phyloP scores from a whole-genome alignment of 1,284 basidiomycete genomes.

The Ganoderma multipileum region DNA sequence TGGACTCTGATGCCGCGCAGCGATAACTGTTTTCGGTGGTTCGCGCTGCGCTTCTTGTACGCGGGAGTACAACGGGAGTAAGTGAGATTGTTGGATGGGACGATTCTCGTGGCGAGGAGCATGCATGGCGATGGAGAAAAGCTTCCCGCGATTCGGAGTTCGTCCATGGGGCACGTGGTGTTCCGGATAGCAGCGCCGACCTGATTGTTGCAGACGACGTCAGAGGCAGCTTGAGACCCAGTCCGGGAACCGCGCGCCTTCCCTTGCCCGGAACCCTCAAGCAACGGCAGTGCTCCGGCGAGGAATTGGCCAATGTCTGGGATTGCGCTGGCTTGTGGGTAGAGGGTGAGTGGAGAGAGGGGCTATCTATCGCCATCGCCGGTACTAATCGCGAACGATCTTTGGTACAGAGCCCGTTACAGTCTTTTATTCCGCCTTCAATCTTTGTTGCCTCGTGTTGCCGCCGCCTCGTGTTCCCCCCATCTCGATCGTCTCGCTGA shows the following conservation, averaged over 20 bases:
- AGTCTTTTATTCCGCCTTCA: conserved; percentile 21
- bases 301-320: not conserved
- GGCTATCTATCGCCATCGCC: conserved; percentile 31
- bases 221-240: not conserved
- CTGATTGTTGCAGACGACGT: not conserved
- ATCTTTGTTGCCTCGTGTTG: conserved; percentile 31
- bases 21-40: not conserved
- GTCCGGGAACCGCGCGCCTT: not conserved
- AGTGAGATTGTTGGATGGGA: not conserved
- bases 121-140: not conserved
- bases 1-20: not conserved
- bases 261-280: not conserved
- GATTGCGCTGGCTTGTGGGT: conserved; percentile 22
- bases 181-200: conserved; percentile 2
- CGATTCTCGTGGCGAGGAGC: not conserved
- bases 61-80: no score
- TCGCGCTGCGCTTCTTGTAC: not conserved
- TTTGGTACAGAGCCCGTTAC: conserved; percentile 9
- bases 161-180: conserved; percentile 6
- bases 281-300: conserved; percentile 11
- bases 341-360: conserved; percentile 20
- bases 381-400: conserved; percentile 26
- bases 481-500: conserved; percentile 33
- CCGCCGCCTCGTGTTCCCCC: conserved; percentile 39
- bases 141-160: not conserved